Percentiles rank a stretch among this genome's conserved stretches.
Evolutionary conservation across 192 early-diverging fungal genomes (phyloP).

Genomic region (Mortierella antarctica): DNA sequence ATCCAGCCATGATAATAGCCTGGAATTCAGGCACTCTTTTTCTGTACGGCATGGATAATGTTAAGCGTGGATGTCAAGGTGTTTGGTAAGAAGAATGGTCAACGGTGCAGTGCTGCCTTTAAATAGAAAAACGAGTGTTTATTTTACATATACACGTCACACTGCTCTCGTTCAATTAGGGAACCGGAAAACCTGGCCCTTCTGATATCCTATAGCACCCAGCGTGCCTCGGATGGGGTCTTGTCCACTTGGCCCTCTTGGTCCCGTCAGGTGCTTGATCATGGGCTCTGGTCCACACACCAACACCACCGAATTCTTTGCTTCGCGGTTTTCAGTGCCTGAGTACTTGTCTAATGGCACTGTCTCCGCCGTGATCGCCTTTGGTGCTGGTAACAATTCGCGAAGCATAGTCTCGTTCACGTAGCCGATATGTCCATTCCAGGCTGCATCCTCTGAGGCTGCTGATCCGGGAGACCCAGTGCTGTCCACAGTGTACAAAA

Average conservation of each 20-base stretch:
- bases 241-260: constrained; percentile 61
- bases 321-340: neutral
- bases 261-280: constrained; percentile 67
- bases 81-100: constrained; percentile 7
- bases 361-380: constrained; percentile 2
- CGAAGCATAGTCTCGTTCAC: constrained; percentile 52
- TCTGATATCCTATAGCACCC: constrained; percentile 61
- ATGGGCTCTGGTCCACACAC: constrained; percentile 76
- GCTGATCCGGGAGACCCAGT: constrained; percentile 15
- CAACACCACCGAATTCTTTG: constrained; percentile 56
- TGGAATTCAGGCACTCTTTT: constrained; percentile 70
- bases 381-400: constrained; percentile 27
- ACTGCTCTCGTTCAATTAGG: constrained; percentile 49
- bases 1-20: constrained; percentile 73
- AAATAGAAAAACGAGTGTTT: neutral
- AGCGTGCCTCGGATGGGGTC: constrained; percentile 68
- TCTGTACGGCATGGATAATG: constrained; percentile 35
- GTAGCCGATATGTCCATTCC: constrained; percentile 44
- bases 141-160: neutral
- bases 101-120: neutral
- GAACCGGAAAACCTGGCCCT: constrained; percentile 71
- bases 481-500: constrained; percentile 65
- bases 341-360: neutral
- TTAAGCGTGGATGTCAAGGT: neutral
- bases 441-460: constrained; percentile 35